Evolutionary conservation across 768 basidiomycete genomes (phyloP), one percentile per base, ranked within the genome.

Genomic region (Suillus placidus): DNA sequence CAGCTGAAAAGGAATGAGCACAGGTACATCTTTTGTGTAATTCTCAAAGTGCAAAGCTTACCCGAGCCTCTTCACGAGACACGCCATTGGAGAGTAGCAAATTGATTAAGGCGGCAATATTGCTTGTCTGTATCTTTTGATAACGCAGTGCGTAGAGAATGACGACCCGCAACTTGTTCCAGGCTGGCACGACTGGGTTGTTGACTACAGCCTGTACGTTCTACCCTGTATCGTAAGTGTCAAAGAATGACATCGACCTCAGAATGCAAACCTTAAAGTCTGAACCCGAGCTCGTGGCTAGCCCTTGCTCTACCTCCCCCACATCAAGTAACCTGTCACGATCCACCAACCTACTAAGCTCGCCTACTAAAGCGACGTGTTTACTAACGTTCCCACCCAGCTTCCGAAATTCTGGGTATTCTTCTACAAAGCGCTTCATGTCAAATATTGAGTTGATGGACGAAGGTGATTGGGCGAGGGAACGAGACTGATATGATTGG

Each of bases 351-450:
- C 97, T 83, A 73, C 95, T 97, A 66, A 99, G 83, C 75, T 99
- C 97, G 14, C 97, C 97, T 0, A 99, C 97, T 30, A 99, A 79
- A 8, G 97, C 94, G 26, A 99, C 97, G 72, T 99, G 97, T 78
- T 99, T 99, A 81, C 94, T 97, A 37, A 99, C 97, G 75, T 99
- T 99, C 10, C 96, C 96, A 1, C 97, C 95, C 37, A 99, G 84
- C 75, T 96, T 96, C 70, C 91, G 85, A 73, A 99, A 98, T 77
- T 99, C 97, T 1, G 97, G 97, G 78, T 97, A 99, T 71, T 98
- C 96, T 75, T 99, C 97, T 2, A 99, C 93, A 71, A 97, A 97
- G 10, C 85, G 88, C 76, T 99, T 99, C 97, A 99, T 99, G 70
- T 99, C 97, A 6, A 84, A 67, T 64, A 99, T 95, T 0, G 97